A percentile compares a stretch with the other conserved stretches of the same genome.
These are phyloP conservation scores for Plantago lanceolata DNA, from an alignment of 305 asterid genomes.

Conservation along the genomic window DNA sequence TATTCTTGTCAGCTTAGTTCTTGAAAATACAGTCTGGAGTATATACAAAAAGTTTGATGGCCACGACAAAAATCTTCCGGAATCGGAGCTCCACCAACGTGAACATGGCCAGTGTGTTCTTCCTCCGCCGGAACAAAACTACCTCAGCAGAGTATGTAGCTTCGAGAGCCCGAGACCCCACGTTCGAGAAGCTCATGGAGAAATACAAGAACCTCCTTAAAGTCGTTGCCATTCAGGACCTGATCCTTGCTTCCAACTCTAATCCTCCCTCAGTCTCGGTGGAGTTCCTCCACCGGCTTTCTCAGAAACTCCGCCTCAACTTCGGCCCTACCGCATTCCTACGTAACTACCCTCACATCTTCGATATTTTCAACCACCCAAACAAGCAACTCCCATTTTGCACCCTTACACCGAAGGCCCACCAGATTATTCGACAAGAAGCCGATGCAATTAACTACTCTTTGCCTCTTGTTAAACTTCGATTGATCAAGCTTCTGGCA, in stretches of 20 bases:
- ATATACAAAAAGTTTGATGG: slow-evolving; percentile 26
- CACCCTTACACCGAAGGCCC: slow-evolving; percentile 53
- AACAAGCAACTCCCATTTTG: slow-evolving; percentile 53
- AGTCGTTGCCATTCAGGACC: slow-evolving; percentile 70
- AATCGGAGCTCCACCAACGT: slow-evolving; percentile 33
- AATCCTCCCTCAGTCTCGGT: slow-evolving; percentile 59
- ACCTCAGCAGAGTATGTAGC: slow-evolving; percentile 62
- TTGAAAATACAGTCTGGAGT: no score
- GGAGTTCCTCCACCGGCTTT: slow-evolving; percentile 73
- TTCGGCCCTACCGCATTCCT: slow-evolving; percentile 77
- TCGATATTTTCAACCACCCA: slow-evolving; percentile 64
- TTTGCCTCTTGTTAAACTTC: slow-evolving; percentile 40
- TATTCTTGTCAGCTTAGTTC: no score
- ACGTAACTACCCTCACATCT: slow-evolving; percentile 75
- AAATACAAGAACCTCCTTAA: slow-evolving; percentile 67
- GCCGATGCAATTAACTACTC: slow-evolving; percentile 40
- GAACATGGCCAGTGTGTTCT: slow-evolving; percentile 20
- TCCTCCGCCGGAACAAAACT: slow-evolving; percentile 60
- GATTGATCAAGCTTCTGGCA: slow-evolving; percentile 63
- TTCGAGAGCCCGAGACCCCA: slow-evolving; percentile 71
- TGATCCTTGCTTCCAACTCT: slow-evolving; percentile 56
- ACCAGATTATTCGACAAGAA: slow-evolving; percentile 43
- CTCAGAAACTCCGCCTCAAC: slow-evolving; percentile 79
- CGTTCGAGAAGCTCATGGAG: slow-evolving; percentile 84
- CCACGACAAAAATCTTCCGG: slow-evolving; percentile 40